Evolutionary conservation across 495 filamentous ascomycete genomes (phyloP).

Genomic region (Penicillium bovifimosum): DNA sequence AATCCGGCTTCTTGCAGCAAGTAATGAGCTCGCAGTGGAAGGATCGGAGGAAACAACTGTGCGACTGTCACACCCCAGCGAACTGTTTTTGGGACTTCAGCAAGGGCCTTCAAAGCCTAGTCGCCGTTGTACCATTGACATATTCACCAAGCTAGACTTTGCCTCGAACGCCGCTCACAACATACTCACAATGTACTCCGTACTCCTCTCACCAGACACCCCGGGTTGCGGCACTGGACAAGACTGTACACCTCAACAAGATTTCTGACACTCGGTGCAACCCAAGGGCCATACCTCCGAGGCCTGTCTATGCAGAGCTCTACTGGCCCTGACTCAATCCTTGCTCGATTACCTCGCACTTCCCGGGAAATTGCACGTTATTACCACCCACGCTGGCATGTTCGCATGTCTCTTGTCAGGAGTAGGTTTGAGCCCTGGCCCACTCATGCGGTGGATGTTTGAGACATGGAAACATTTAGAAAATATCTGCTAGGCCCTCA

Average conservation of each 20-base stretch:
- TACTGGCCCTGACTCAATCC: background rate
- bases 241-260: background rate
- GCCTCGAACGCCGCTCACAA: background rate
- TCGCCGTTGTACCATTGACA: background rate
- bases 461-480: slow-evolving; percentile 1
- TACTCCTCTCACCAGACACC: too few relatives aligned
- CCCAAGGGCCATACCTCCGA: background rate
- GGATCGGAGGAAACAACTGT: background rate
- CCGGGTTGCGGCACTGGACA: background rate
- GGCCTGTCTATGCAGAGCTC: background rate
- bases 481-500: background rate
- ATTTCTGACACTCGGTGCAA: background rate
- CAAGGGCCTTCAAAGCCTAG: background rate
- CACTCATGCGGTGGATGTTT: background rate
- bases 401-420: background rate
- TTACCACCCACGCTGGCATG: background rate
- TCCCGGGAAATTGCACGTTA: background rate
- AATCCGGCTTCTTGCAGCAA: background rate
- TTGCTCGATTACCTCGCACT: background rate
- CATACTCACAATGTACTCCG: too few relatives aligned
- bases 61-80: background rate
- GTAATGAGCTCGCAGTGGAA: background rate
- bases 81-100: background rate
- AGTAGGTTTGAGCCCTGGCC: background rate
- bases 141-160: background rate